Percentiles rank a stretch among this genome's conserved stretches.
Evolutionary conservation across 1,139 yeast species (phyloP).

Genomic region (Scheffersomyces segobiensis): DNA sequence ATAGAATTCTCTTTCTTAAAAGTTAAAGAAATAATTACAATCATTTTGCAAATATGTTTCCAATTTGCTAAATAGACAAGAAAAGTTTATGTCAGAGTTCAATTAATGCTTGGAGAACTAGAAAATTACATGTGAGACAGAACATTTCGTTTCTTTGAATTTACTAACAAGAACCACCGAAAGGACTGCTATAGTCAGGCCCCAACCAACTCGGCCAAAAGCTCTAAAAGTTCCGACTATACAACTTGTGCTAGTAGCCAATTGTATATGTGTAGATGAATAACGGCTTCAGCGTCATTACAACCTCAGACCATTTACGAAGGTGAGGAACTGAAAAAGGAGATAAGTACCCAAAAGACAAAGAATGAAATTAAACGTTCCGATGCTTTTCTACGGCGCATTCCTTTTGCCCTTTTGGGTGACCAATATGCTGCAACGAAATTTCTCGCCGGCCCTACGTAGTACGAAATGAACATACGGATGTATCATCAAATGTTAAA

Average conservation of each 20-base stretch:
- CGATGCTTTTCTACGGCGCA: not conserved
- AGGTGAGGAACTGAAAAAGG: not conserved
- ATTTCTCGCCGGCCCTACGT: not conserved
- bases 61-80: no score
- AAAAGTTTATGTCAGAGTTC: no score
- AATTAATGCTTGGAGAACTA: not conserved
- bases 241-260: no score
- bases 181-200: not conserved
- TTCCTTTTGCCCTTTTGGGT: not conserved
- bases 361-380: not conserved
- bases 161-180: not conserved
- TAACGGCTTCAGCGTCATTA: not conserved
- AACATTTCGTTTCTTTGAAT: no score
- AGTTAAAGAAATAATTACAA: no score
- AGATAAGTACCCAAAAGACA: not conserved
- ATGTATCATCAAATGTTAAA: not conserved
- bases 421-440: not conserved
- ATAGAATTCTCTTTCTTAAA: no score
- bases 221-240: not conserved
- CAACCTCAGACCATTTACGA: not conserved
- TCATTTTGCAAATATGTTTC: no score
- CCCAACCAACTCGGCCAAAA: not conserved
- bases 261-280: no score
- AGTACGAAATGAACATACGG: no score
- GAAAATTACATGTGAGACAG: conserved; percentile 29